Percentiles rank a stretch among this genome's conserved stretches.
These are phyloP conservation scores for Metschnikowia noctiluminum DNA, from an alignment of 805 yeast genomes.

Conservation along the genomic window DNA sequence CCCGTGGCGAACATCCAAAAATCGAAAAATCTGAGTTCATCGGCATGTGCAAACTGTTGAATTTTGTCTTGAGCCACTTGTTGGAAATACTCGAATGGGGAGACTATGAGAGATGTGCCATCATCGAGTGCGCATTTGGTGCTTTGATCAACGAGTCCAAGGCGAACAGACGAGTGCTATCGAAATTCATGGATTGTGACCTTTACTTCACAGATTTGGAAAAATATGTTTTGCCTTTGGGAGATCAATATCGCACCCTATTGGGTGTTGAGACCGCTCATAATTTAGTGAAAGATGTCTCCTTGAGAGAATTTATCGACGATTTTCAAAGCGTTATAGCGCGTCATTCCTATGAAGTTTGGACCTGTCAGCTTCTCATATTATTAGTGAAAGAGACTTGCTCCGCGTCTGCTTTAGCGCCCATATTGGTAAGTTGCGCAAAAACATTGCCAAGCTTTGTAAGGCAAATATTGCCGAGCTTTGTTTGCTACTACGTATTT, in stretches of 20 bases:
- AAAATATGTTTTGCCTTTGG: conserved; percentile 29
- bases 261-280: conserved; percentile 24
- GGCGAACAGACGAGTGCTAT: conserved; percentile 15
- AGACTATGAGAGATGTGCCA: conserved; percentile 4
- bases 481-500: conserved; percentile 24
- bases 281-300: background rate
- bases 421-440: conserved; percentile 26
- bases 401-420: background rate
- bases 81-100: conserved; percentile 14
- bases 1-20: background rate
- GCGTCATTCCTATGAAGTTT: conserved; percentile 1
- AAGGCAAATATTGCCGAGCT: conserved; percentile 21
- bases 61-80: conserved; percentile 15
- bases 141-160: conserved; percentile 30
- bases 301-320: background rate
- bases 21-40: background rate
- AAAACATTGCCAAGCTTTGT: conserved; percentile 24
- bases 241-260: conserved; percentile 26
- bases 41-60: conserved; percentile 4
- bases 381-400: conserved; percentile 3
- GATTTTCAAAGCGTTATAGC: conserved; percentile 13
- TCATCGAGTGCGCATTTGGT: conserved; percentile 41
- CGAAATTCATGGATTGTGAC: conserved; percentile 23
- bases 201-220: conserved; percentile 12
- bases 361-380: conserved; percentile 6